phyloP scores from a whole-genome alignment of 352 stramenopile genomes.

The Globisporangium carolinianum region DNA sequence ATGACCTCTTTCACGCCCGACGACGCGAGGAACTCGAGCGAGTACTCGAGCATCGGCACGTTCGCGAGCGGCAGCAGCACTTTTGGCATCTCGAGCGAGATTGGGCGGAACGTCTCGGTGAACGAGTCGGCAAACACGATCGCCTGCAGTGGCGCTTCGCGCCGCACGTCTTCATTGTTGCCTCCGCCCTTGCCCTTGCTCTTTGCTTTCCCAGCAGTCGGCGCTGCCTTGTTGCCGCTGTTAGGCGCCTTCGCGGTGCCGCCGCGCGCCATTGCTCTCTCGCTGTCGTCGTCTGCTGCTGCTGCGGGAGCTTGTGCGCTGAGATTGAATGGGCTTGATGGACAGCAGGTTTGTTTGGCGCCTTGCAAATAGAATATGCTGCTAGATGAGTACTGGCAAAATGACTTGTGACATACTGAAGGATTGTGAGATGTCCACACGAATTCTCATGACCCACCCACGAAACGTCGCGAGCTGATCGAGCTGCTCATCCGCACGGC shows the following conservation, averaged over 20 bases:
- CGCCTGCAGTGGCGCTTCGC: conserved; percentile 92
- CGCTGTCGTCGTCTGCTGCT: too few species aligned
- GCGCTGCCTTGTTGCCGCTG: conserved; percentile 1
- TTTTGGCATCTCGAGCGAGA: conserved; percentile 86
- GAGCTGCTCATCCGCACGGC: too few species aligned
- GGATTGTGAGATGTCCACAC: neutral
- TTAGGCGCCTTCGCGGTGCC: conserved; percentile 7
- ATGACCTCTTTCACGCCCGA: conserved; percentile 94
- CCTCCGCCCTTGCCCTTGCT: conserved; percentile 9
- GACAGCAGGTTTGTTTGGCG: neutral
- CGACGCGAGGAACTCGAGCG: conserved; percentile 93
- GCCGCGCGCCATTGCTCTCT: conserved; percentile 18
- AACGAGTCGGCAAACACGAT: conserved; percentile 96
- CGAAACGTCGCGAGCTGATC: too few species aligned
- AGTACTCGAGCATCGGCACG: conserved; percentile 96
- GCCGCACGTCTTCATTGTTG: conserved; percentile 68
- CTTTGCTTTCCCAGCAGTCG: neutral
- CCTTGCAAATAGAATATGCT: conserved; percentile 9
- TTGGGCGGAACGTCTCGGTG: conserved; percentile 90
- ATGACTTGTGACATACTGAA: neutral
- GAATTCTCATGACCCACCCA: too few species aligned
- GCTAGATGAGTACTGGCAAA: neutral
- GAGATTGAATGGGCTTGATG: neutral
- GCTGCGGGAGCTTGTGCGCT: neutral
- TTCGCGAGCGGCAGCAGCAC: conserved; percentile 95